These are phyloP conservation scores for Fusarium torulosum DNA, from an alignment of 2,329 filamentous ascomycete species.

Conservation along the genomic window DNA sequence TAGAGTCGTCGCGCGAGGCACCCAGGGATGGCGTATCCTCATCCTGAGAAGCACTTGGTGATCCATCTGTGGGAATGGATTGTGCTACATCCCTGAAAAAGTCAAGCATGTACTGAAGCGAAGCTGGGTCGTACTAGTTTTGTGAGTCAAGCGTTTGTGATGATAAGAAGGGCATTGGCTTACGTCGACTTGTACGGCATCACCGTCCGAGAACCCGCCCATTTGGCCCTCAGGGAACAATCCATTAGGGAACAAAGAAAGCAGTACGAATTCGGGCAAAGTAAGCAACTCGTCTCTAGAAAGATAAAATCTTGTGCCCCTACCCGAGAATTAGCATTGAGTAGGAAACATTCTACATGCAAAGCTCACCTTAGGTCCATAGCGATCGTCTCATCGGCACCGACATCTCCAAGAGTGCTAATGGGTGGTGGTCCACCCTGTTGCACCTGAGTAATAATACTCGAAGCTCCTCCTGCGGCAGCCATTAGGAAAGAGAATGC, in stretches of 20 bases:
- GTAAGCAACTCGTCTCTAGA: constrained; percentile 96
- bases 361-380: constrained; percentile 86
- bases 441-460: constrained; percentile 99
- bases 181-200: constrained; percentile 98
- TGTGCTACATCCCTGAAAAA: constrained; percentile 97
- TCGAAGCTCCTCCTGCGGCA: constrained; percentile 94
- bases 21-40: constrained; percentile 75
- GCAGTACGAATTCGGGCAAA: constrained; percentile 93
- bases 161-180: constrained; percentile 56
- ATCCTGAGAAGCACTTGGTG: constrained; percentile 74
- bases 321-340: constrained; percentile 57
- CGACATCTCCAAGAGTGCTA: constrained; percentile 88
- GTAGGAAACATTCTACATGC: neutral
- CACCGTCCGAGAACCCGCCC: constrained; percentile 90
- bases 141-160: constrained; percentile 15
- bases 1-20: constrained; percentile 79
- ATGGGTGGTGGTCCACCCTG: constrained; percentile 91
- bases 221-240: constrained; percentile 96
- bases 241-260: constrained; percentile 99
- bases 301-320: constrained; percentile 92
- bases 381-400: constrained; percentile 92
- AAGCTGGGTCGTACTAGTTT: constrained; percentile 90
- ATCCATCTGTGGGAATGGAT: constrained; percentile 85
- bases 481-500: constrained; percentile 98
- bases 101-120: constrained; percentile 98